Conservation (phyloP, 495 filamentous ascomycete genomes). For the Xylaria acuta region DNA sequence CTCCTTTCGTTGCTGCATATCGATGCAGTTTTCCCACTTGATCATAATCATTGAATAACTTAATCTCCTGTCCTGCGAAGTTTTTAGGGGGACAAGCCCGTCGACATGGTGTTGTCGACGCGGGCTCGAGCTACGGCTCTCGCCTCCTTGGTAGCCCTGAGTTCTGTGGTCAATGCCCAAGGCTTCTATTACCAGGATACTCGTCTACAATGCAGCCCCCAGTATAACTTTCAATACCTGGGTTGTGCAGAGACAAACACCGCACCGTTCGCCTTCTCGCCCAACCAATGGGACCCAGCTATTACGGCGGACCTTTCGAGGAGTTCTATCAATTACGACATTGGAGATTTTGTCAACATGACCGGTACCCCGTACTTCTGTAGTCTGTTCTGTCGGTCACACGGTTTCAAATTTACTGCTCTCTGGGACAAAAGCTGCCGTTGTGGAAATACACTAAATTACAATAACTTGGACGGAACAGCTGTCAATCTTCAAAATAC, state of each 20-base stretch:
- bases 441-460: constrained; percentile 29
- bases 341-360: constrained; percentile 30
- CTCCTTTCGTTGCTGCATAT: background rate
- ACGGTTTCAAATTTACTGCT: constrained; percentile 38
- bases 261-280: constrained; percentile 25
- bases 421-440: constrained; percentile 31
- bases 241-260: constrained; percentile 32
- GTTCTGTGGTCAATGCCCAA: constrained; percentile 34
- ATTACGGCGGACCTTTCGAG: constrained; percentile 14
- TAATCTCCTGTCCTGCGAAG: background rate
- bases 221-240: constrained; percentile 32
- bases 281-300: constrained; percentile 21
- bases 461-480: background rate
- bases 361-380: constrained; percentile 38
- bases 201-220: constrained; percentile 21
- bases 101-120: constrained; percentile 36
- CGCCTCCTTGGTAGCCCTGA: constrained; percentile 35
- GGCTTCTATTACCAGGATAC: constrained; percentile 29
- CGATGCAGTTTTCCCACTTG: background rate
- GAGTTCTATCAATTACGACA: constrained; percentile 32
- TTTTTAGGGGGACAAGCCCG: background rate
- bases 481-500: background rate
- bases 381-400: constrained; percentile 33
- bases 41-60: background rate
- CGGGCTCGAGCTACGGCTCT: constrained; percentile 34